Evolutionary conservation across 83 land plant genomes (phyloP), one percentile per base, ranked within the genome.

Genomic region (Thuja plicata): DNA sequence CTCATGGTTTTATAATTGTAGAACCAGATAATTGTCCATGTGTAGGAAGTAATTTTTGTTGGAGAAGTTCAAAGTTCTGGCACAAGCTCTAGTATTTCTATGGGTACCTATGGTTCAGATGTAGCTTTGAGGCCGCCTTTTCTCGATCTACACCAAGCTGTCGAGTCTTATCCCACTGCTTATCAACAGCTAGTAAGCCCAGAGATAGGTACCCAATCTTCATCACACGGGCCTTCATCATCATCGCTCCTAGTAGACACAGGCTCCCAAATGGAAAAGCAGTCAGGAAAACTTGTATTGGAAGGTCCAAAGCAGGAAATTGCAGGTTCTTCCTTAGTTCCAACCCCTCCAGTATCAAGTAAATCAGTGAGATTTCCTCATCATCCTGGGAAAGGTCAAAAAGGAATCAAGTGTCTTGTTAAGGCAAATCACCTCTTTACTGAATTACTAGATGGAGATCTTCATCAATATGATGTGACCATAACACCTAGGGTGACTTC

Each of bases 401-500:
- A 88, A 40, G 94, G 95, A 71, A 90, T 90, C 52, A 91, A 89
- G 86, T 92, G 93, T 77, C 81, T 91, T 70, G 93, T 95, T 24
- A 92, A 94, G 91, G 97, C 94, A 60, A 95, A 94, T 88, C 94
- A 95, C 87, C 93, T 95, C 93, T 80, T 91, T 71, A 91, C 94
- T 16, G 90, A 92, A 91, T 48, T 94, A 73, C 92, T 92, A 43
- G 90, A 92, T 73, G 90, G 90, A 87, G 91, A 91, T 77, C 88
- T 95, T 77, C 89, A 88, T 81, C 97, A 95, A 52, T 95, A 94
- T 89, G 94, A 95, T 92, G 99, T 97, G 78, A 89, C 96, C 0
- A 96, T 97, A 41, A 92, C 95, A 10, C 99, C 99, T 34, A 97
- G 96, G 87, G 95, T 95, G 16, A 92, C 95, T 52, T 97, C 98